Base-by-base conservation (phyloP, 805 yeast genomes). In the Grigorovia yakushimaensis region DNA sequence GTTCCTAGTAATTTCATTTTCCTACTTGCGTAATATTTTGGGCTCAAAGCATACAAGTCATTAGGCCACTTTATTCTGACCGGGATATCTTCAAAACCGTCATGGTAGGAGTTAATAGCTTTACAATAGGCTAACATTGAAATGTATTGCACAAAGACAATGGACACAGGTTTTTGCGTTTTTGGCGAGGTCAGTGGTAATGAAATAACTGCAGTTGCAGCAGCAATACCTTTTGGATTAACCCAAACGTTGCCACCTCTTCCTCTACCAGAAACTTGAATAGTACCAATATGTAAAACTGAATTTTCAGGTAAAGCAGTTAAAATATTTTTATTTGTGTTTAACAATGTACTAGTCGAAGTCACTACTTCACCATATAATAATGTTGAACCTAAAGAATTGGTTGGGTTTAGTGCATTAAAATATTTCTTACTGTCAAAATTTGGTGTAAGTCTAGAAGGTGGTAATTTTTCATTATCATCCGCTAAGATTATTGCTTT, bases 181-280 rank as follows among this genome's bases (percentile, higher is more conserved):
- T 58, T 57, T 4, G 73, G 72, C 0, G 86, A 80, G 15, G 40
- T 43, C 17, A 53, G 24, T 5, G 65, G 69, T 13, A 88, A 66
- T 44, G 80, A 75, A 50, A 86, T 62, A 10, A 87, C 77, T 1
- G 80, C 74, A 0, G 96, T 87, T 6, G 81, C 77, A 0, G 98
- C 95, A 64, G 88, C 67, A 1, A 88, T 94, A 10, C 99, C 99
- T 21, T 76, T 73, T 3, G 99, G 99, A 54, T 87, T 89, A 21
- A 93, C 82, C 98, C 98, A 93, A 2, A 80, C 81, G 54, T 93
- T 93, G 1, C 93, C 94, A 15, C 97, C 95, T 48, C 99, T 77
- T 2, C 99, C 99, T 43, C 91, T 73, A 1, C 98, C 99, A 0
- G 88, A 76, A 1, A 87, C 82, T 64, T 93, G 99, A 3, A 84